Evolutionary conservation across 1,139 yeast species (phyloP).

Genomic region (Pichia sp.): DNA sequence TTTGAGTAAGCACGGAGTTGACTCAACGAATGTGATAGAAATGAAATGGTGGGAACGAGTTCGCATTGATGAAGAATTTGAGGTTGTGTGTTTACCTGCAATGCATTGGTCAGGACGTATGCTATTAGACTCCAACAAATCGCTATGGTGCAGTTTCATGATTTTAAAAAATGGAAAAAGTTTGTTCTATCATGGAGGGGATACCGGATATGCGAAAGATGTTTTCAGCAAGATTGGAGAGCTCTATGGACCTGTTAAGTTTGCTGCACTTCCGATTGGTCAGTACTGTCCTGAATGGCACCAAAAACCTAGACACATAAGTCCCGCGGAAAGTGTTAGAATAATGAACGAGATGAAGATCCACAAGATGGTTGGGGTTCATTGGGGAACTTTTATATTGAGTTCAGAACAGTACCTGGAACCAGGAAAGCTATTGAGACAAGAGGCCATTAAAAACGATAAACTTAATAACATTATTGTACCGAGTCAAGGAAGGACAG

Average conservation of each 20-base stretch:
- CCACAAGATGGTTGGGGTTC: slow-evolving; percentile 73
- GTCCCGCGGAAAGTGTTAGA: slow-evolving; percentile 70
- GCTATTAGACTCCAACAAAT: slow-evolving; percentile 68
- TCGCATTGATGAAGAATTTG: slow-evolving; percentile 49
- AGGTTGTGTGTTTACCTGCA: slow-evolving; percentile 85
- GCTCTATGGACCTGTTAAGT: slow-evolving; percentile 57
- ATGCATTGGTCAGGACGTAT: slow-evolving; percentile 97
- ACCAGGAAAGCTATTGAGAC: slow-evolving; percentile 55
- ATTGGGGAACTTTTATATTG: slow-evolving; percentile 92
- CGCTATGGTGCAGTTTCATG: slow-evolving; percentile 86
- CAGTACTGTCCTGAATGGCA: slow-evolving; percentile 97
- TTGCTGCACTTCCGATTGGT: slow-evolving; percentile 86
- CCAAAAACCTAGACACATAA: slow-evolving; percentile 81
- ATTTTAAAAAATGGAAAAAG: slow-evolving; percentile 64
- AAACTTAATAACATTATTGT: slow-evolving; percentile 40
- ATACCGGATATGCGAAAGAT: slow-evolving; percentile 80
- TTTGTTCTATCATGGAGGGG: slow-evolving; percentile 86
- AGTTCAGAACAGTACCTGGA: slow-evolving; percentile 86
- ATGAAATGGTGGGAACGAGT: slow-evolving; percentile 88
- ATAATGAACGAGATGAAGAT: slow-evolving; percentile 64
- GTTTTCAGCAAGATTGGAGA: slow-evolving; percentile 62
- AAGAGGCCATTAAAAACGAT: slow-evolving; percentile 34
- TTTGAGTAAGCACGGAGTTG: slow-evolving; percentile 53
- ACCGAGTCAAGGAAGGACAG: slow-evolving; percentile 52
- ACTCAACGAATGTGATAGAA: slow-evolving; percentile 49